A percentile compares a stretch with the other conserved stretches of the same genome.
Evolutionary conservation across 257 asterid species (phyloP).

Genomic region (Striga asiatica): DNA sequence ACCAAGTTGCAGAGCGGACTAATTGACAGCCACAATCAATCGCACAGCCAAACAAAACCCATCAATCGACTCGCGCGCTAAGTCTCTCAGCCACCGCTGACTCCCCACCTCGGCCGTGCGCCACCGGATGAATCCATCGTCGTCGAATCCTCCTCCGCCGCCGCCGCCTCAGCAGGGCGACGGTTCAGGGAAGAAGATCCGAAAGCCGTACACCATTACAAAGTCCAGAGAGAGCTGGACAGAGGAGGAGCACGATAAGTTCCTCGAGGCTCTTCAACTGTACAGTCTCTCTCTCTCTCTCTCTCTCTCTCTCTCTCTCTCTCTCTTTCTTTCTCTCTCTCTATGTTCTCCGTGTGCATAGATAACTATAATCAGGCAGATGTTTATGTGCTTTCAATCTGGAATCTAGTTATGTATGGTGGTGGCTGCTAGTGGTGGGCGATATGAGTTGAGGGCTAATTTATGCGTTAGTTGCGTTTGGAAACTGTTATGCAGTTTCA

Average conservation of each 20-base stretch:
- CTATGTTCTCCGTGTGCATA: background rate
- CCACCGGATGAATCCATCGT: constrained; percentile 31
- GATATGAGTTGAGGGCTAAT: no score
- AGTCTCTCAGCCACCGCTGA: background rate
- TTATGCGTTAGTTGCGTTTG: no score
- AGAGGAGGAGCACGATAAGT: constrained; percentile 87
- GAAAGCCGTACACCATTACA: constrained; percentile 82
- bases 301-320: no score
- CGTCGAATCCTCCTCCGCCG: constrained; percentile 25
- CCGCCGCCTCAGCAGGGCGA: constrained; percentile 22
- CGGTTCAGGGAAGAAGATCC: constrained; percentile 47
- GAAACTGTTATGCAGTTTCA: no score
- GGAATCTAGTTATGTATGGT: no score
- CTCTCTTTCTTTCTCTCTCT: background rate
- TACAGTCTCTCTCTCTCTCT: constrained; percentile 18
- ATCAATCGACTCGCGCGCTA: no score
- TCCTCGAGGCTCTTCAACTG: constrained; percentile 90
- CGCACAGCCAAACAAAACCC: no score
- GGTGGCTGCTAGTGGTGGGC: no score
- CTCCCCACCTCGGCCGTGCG: constrained; percentile 13
- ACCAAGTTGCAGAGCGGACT: no score
- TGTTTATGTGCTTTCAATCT: no score
- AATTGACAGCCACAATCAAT: no score
- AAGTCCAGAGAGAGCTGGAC: constrained; percentile 93
- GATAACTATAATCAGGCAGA: no score